Base-by-base conservation (phyloP, 139 green algal species). In the Chlorella sp. region DNA sequence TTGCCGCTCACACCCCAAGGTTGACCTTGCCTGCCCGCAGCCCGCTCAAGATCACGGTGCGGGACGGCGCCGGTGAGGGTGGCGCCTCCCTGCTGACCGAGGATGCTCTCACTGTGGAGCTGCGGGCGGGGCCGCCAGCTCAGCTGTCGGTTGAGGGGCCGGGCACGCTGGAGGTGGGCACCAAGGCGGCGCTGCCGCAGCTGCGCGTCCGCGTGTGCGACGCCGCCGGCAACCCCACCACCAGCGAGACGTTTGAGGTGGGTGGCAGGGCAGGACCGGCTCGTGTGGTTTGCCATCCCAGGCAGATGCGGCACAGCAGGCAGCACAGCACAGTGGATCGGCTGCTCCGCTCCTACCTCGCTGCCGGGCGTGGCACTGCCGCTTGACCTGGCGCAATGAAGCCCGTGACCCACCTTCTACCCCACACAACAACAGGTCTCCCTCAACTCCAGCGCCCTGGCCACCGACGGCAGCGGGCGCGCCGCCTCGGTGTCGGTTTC, bases 61-160 rank as follows among this genome's bases (percentile, higher is more conserved):
- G 83, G 16, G 90, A 92, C 58, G 38, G 44, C 1, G 87, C 56
- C 36, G 87, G 88, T 0, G 72, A 82, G n/a, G 82, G 73, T 11
- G 86, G 82, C 34, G 84, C 80, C 6, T 87, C 84, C 2, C 60
- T 86, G 67, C 86, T 94, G 68, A 28, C 30, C 7, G 73, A 85
- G 8, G 92, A 95, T 79, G 73, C 78, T 56, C 81, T 95, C 83
- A 46, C 77, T 5, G 38, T 95, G 48, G 75, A 87, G 40, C 89
- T 95, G 80, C 67, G 67, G 34, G 68, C 89, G 48, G 92, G 92
- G 11, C 80, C 77, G 0, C 84, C 89, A 28, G 85, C 88, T 0
- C 73, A 56, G 24, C 90, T 96, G 26, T 74, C 81, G 13, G 87
- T 94, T 5, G 91, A 95, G 40, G 85, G 80, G 11, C 83, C 87